Base-by-base conservation (phyloP, 1,139 yeast species). In the Pichia sp. region DNA sequence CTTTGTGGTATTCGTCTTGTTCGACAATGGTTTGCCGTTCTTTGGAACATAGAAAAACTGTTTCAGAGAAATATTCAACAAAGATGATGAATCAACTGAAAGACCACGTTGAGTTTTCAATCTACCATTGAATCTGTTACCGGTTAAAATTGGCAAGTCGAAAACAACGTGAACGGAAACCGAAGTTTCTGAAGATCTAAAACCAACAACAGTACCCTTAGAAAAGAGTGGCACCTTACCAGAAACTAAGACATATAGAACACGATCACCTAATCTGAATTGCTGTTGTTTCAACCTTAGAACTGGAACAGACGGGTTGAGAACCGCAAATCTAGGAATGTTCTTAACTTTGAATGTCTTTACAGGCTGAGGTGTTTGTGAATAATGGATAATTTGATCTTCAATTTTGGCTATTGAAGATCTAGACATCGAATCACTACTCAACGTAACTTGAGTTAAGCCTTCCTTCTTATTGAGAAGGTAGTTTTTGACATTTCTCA, bases 201-300 rank as follows among this genome's bases (percentile, higher is more conserved):
- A 84, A 5, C 93, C 90, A 53, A 88, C 87, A 54, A 93, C 96
- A 1, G 97, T 90, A 67, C 99, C 99, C 64, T 88, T 86, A 23
- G 90, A 80, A 66, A 87, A 89, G 56, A 85, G 73, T 40, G 97
- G 96, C 15, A 92, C 96, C 66, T 90, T 90, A 56, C 98, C 98
- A 42, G 88, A 84, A 64, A 85, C 90, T 65, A 87, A 86, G 26
- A 90, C 87, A 63, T 89, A 90, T 38, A 88, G 81, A 43, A 95
- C 89, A 58, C 99, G 81, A 66, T 93, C 98, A 63, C 99, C 99
- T 41, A 95, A 76, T 42, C 80, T 80, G 67, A 93, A 93, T 52
- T 77, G 74, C 72, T 93, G 99, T 51, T 80, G 78, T 59, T 87
- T 80, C 62, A 93, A 77, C 61, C 85, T 76, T 64, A 87, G 85